Evolutionary conservation across 176 grass and related monocot species (phyloP), one percentile per base, ranked within the genome.

Genomic region (Thalia dealbata): DNA sequence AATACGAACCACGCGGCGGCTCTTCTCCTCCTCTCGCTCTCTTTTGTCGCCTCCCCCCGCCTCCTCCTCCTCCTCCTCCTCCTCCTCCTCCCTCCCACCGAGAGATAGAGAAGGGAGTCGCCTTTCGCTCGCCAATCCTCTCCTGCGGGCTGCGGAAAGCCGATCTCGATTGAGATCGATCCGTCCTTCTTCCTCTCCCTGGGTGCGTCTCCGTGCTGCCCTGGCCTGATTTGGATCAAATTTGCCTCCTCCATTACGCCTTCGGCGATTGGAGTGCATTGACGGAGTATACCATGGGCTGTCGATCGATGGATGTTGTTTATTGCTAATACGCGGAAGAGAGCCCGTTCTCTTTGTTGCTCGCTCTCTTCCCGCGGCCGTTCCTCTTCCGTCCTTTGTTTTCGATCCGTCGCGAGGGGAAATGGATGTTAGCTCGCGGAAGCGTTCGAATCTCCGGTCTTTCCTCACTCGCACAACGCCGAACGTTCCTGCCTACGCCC

Each of bases 391-490:
- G 25, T 65, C 1, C 42, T 6, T 9, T 28, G 1, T 6, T 73
- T 59, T 73, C 22, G 29, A 32, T 73, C 50, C 14, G 15, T 58
- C 0, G 26, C 22, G 21, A 27, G 2, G 26, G 18, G 10, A 35
- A 41, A 76, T 76, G 74, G 74, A 22, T 14, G 61, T 8, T 15
- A 30, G 51, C 18, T 11, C 12, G 25, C 23, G 26, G 64, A 76
- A 61, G 61, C 44, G 14, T 2, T 76, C 74, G 23, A 76, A 76
- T 64, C 74, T 76, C 41, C 56, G 50, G 38, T 64, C 30, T 60
- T 76, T 76, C 44, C 61, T 76, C 43, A 27, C 60, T 27, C 45
- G 25, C 26, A 61, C 58, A 0, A 76, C 74, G 16, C 74, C 74
- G 9, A 50, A n/a, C 8, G 74, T 76, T 42, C 61, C 74, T 14